These are phyloP conservation scores for Gelatoporia subvermispora DNA, from an alignment of 768 basidiomycete genomes.

Conservation along the genomic window DNA sequence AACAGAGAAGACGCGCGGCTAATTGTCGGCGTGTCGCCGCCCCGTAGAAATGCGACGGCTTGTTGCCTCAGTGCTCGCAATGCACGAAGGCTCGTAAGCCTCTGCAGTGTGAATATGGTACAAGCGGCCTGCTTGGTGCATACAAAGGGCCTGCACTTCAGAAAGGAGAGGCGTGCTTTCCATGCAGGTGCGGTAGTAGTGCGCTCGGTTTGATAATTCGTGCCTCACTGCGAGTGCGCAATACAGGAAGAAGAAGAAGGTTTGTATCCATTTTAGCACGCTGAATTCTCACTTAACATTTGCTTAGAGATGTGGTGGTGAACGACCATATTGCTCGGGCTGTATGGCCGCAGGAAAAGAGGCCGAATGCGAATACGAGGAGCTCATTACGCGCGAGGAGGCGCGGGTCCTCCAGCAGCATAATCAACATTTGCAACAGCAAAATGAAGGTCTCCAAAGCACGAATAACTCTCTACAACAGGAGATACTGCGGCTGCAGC, in stretches of 20 bases:
- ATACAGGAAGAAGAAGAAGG: conserved; percentile 23
- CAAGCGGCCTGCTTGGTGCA: not conserved
- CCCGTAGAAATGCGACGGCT: conserved; percentile 21
- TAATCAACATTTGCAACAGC: too few species aligned
- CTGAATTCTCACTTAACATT: too few species aligned
- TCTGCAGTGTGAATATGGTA: conserved; percentile 14
- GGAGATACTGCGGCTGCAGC: too few species aligned
- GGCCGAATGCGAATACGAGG: conserved; percentile 20
- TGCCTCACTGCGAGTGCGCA: not conserved
- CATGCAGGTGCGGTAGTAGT: conserved; percentile 16
- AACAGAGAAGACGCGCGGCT: not conserved
- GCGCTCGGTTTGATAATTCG: not conserved
- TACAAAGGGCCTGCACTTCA: conserved; percentile 19
- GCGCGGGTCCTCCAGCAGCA: too few species aligned
- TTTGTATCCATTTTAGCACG: not conserved
- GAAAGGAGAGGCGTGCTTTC: conserved; percentile 21
- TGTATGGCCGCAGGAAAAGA: conserved; percentile 21
- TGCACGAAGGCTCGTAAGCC: conserved; percentile 21
- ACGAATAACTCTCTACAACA: too few species aligned
- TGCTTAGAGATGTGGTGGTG: conserved; percentile 21
- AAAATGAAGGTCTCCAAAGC: too few species aligned
- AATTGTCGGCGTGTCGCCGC: not conserved
- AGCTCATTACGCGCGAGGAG: conserved; percentile 1
- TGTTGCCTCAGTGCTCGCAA: conserved; percentile 16
- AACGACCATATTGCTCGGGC: conserved; percentile 18